A percentile compares a stretch with the other conserved stretches of the same genome.
Evolutionary conservation across 768 basidiomycete genomes (phyloP).

Genomic region (Lanmaoa rubissima): DNA sequence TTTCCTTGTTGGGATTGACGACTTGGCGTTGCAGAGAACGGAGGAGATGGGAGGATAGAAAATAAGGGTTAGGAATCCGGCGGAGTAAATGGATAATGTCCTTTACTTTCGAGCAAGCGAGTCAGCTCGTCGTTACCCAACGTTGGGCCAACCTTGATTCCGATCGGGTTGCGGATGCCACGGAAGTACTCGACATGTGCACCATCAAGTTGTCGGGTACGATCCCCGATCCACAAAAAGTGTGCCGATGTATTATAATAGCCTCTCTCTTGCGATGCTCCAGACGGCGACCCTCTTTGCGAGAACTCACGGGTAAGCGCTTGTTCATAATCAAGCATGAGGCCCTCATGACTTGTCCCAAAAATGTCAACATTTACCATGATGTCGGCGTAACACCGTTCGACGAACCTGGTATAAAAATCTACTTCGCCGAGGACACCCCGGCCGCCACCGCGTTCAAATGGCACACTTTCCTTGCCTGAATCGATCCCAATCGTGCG

Average conservation of each 20-base stretch:
- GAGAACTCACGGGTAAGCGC: slow-evolving; percentile 78
- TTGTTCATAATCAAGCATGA: slow-evolving; percentile 91
- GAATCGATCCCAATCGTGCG: slow-evolving; percentile 79
- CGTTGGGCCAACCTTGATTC: slow-evolving; percentile 92
- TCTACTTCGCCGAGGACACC: slow-evolving; percentile 85
- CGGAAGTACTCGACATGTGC: slow-evolving; percentile 96
- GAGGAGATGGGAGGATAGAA: not conserved
- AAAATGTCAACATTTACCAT: not conserved
- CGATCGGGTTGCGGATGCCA: slow-evolving; percentile 90
- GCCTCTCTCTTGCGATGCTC: slow-evolving; percentile 33
- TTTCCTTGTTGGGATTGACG: slow-evolving; percentile 82
- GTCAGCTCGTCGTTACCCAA: slow-evolving; percentile 80
- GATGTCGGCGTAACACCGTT: not conserved
- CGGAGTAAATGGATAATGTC: not conserved
- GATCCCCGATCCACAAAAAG: slow-evolving; percentile 97
- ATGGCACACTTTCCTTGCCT: slow-evolving; percentile 43
- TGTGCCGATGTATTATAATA: slow-evolving; percentile 92
- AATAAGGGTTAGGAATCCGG: not conserved
- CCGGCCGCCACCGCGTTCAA: slow-evolving; percentile 69
- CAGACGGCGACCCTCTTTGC: slow-evolving; percentile 28
- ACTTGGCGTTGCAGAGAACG: slow-evolving; percentile 41
- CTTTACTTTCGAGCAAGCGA: slow-evolving; percentile 69
- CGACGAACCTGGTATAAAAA: slow-evolving; percentile 80
- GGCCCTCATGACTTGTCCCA: slow-evolving; percentile 75
- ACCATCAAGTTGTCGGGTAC: slow-evolving; percentile 86